phyloP scores from a whole-genome alignment of 345 rosid genomes.

The Acer campestre region DNA sequence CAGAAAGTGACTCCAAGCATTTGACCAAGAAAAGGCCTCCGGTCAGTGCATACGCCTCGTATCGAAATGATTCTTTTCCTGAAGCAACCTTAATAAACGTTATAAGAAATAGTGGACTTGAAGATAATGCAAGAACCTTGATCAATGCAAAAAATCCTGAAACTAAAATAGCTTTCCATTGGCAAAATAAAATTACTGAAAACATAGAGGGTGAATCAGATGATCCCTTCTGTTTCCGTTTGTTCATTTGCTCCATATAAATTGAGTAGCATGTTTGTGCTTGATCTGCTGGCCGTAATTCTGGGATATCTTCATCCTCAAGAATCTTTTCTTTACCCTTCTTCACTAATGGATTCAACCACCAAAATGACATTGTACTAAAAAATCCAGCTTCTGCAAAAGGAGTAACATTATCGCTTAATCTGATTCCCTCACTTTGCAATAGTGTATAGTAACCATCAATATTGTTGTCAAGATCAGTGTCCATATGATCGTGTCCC shows the following conservation, averaged over 20 bases:
- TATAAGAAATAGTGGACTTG: slow-evolving; percentile 47
- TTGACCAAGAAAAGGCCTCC: slow-evolving; percentile 38
- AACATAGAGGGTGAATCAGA: slow-evolving; percentile 27
- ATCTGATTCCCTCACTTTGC: slow-evolving; percentile 29
- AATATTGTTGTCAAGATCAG: not conserved
- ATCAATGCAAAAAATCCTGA: slow-evolving; percentile 50
- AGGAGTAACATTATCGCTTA: slow-evolving; percentile 31
- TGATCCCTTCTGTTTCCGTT: slow-evolving; percentile 27
- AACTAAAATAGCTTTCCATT: slow-evolving; percentile 39
- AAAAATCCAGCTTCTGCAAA: slow-evolving; percentile 48
- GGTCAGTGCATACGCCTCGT: slow-evolving; percentile 42
- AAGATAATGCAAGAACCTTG: slow-evolving; percentile 41
- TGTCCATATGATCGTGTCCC: not conserved
- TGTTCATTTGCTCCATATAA: slow-evolving; percentile 27
- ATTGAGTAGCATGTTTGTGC: slow-evolving; percentile 44
- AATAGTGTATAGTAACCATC: slow-evolving; percentile 32
- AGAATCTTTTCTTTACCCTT: slow-evolving; percentile 45
- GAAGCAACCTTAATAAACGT: slow-evolving; percentile 45
- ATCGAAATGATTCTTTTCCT: slow-evolving; percentile 31
- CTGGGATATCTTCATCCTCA: slow-evolving; percentile 48
- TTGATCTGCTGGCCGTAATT: slow-evolving; percentile 31
- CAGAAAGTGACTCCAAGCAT: slow-evolving; percentile 49
- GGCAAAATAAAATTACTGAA: slow-evolving; percentile 28
- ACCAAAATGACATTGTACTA: slow-evolving; percentile 51
- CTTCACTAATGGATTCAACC: slow-evolving; percentile 59